These are phyloP conservation scores for Puccinia coronata DNA, from an alignment of 1,284 basidiomycete species.

Conservation along the genomic window DNA sequence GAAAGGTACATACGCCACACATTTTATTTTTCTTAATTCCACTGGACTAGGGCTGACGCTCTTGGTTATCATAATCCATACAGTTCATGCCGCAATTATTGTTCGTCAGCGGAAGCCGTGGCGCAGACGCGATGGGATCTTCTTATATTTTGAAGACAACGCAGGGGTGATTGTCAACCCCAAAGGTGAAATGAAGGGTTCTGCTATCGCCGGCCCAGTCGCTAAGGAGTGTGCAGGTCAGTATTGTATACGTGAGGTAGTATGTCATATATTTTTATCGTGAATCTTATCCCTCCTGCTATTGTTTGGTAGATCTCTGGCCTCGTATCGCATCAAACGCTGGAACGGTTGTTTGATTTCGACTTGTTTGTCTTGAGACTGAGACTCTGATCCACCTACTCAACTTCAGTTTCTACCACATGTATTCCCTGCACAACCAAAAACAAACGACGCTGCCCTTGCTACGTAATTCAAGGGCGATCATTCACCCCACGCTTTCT, in stretches of 20 bases:
- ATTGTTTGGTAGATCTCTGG: conserved; percentile 84
- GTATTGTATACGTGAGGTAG: background rate
- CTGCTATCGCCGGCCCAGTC: conserved; percentile 95
- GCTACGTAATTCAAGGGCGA: conserved; percentile 1
- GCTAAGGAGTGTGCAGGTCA: conserved; percentile 88
- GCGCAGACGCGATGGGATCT: conserved; percentile 96
- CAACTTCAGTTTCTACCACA: background rate
- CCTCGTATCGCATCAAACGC: conserved; percentile 96
- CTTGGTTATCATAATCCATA: conserved; percentile 43
- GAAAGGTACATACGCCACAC: conserved; percentile 74
- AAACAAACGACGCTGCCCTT: background rate
- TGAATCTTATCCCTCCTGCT: conserved; percentile 52
- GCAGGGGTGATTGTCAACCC: conserved; percentile 95
- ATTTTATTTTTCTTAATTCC: conserved; percentile 2
- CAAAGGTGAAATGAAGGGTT: conserved; percentile 99
- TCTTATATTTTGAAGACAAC: conserved; percentile 99
- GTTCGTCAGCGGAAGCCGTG: conserved; percentile 98
- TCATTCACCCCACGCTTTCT: conserved; percentile 1
- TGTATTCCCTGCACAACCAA: conserved; percentile 5
- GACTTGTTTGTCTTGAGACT: background rate
- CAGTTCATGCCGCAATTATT: conserved; percentile 96
- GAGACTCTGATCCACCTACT: background rate
- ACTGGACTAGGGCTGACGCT: conserved; percentile 35
- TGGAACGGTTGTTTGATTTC: conserved; percentile 82
- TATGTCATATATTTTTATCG: background rate